Percentiles rank a stretch among this genome's conserved stretches.
Conservation (phyloP, 352 stramenopile species). For the Phytophthora lateralis region DNA sequence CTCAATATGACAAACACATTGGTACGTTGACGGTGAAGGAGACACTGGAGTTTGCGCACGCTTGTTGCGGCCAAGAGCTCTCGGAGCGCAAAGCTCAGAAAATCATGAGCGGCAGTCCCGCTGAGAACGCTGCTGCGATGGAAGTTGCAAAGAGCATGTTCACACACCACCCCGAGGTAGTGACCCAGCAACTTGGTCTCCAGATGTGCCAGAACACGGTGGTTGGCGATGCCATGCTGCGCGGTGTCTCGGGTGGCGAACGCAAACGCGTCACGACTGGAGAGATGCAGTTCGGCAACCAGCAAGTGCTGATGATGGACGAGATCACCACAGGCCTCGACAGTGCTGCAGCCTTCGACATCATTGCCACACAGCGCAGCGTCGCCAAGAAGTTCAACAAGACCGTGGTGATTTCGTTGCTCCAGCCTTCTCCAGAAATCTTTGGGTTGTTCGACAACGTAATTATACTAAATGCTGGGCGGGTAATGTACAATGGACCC, state of each 20-base stretch:
- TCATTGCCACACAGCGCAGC: constrained; percentile 44
- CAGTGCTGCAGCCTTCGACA: constrained; percentile 89
- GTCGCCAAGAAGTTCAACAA: constrained; percentile 43
- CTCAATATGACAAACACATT: constrained; percentile 48
- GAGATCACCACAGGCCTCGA: constrained; percentile 95
- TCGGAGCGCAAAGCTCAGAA: constrained; percentile 17
- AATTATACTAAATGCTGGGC: constrained; percentile 38
- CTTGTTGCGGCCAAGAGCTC: constrained; percentile 29
- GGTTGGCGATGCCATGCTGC: constrained; percentile 52
- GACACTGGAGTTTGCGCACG: constrained; percentile 40
- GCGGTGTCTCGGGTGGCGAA: constrained; percentile 80
- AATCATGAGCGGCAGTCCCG: constrained; percentile 32
- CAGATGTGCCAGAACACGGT: constrained; percentile 52
- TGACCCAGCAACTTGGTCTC: constrained; percentile 45
- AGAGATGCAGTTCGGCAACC: constrained; percentile 72
- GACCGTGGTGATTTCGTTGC: constrained; percentile 62
- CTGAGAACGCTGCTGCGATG: constrained; percentile 35
- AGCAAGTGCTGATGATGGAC: constrained; percentile 85
- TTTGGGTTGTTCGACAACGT: constrained; percentile 44
- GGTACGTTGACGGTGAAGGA: constrained; percentile 41
- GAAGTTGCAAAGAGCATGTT: constrained; percentile 31
- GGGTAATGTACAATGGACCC: constrained; percentile 44
- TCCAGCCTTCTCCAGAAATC: constrained; percentile 73
- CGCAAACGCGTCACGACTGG: constrained; percentile 66
- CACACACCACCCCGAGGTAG: constrained; percentile 46